phyloP scores from a whole-genome alignment of 495 filamentous ascomycete species.

The Hypoxylon rickii region DNA sequence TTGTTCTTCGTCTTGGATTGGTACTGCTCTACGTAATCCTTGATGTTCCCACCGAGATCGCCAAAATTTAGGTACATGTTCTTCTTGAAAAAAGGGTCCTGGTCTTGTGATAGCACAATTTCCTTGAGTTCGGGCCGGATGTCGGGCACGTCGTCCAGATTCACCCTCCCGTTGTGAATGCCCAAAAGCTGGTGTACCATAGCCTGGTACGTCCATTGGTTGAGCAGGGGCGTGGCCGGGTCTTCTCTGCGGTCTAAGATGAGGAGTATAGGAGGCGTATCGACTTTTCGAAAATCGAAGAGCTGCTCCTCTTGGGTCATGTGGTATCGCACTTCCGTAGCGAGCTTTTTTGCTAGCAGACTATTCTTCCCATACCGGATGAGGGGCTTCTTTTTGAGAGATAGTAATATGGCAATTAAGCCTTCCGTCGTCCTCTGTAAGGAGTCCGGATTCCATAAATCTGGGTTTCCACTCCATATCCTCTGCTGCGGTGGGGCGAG shows the following conservation, averaged over 20 bases:
- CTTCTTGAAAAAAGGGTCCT: constrained; percentile 99
- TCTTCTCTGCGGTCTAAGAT: constrained; percentile 93
- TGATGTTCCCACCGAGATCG: constrained; percentile 95
- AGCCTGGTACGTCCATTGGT: constrained; percentile 98
- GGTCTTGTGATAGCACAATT: constrained; percentile 94
- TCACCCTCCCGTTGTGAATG: constrained; percentile 89
- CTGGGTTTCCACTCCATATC: constrained; percentile 79
- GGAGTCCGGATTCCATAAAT: constrained; percentile 87
- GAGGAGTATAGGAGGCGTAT: constrained; percentile 91
- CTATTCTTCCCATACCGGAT: constrained; percentile 96
- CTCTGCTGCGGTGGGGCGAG: constrained; percentile 74
- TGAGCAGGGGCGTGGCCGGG: constrained; percentile 91
- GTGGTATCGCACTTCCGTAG: constrained; percentile 86
- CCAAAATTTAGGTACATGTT: constrained; percentile 99
- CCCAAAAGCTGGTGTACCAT: constrained; percentile 98
- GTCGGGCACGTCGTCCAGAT: constrained; percentile 84
- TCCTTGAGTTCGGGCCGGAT: constrained; percentile 90
- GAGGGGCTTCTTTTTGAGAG: constrained; percentile 93
- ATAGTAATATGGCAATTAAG: constrained; percentile 76
- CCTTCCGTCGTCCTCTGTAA: constrained; percentile 85
- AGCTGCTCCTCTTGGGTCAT: constrained; percentile 95
- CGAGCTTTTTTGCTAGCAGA: constrained; percentile 85
- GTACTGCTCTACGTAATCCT: constrained; percentile 97
- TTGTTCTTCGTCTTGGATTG: constrained; percentile 92
- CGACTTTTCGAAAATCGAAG: constrained; percentile 94